These are phyloP conservation scores for Malassezia furfur DNA, from an alignment of 1,284 basidiomycete species.

Conservation along the genomic window DNA sequence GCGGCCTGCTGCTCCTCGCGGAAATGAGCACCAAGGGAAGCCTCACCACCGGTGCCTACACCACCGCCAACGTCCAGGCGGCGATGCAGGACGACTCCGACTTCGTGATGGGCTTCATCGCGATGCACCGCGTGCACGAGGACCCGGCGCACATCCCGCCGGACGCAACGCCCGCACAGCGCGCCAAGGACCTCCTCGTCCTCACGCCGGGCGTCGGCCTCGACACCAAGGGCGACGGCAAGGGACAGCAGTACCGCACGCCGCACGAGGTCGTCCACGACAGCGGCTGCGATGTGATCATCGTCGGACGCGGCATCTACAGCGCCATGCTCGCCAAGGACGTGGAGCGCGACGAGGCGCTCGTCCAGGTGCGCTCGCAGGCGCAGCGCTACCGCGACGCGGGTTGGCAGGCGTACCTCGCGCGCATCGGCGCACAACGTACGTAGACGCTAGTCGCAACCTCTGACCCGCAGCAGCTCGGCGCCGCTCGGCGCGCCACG, in stretches of 20 bases:
- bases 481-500: neutral
- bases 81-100: constrained; percentile 32
- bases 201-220: constrained; percentile 88
- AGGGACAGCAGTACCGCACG: constrained; percentile 95
- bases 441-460: constrained; percentile 14
- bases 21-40: constrained; percentile 92
- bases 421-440: constrained; percentile 39
- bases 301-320: constrained; percentile 92
- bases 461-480: neutral
- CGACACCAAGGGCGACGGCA: constrained; percentile 68
- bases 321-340: constrained; percentile 53
- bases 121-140: constrained; percentile 56
- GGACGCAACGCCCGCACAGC: constrained; percentile 21
- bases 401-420: constrained; percentile 84
- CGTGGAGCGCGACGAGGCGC: constrained; percentile 49
- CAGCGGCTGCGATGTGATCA: constrained; percentile 91
- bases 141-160: constrained; percentile 41
- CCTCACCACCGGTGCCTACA: constrained; percentile 75
- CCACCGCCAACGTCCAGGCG: constrained; percentile 63
- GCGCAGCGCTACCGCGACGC: constrained; percentile 73
- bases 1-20: constrained; percentile 81
- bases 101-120: constrained; percentile 62
- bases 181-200: constrained; percentile 68
- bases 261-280: constrained; percentile 73
- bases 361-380: constrained; percentile 57